Evolutionary conservation across 2,329 filamentous ascomycete species (phyloP).

Genomic region (Ophioceras dolichostomum): DNA sequence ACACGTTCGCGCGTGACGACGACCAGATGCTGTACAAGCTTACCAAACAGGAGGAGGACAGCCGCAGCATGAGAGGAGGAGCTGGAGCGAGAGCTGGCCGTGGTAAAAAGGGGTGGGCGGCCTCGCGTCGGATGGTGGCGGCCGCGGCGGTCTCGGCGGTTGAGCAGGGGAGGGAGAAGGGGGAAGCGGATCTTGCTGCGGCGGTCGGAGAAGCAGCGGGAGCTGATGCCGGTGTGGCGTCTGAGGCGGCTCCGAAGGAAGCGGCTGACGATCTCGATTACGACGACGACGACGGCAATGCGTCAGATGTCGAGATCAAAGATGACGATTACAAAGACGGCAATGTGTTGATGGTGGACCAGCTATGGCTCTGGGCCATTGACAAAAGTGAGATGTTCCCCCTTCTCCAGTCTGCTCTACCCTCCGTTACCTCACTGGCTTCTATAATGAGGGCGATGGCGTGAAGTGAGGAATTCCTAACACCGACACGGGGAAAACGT

Average conservation of each 20-base stretch:
- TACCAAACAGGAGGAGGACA: slow-evolving; percentile 31
- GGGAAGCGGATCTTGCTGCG: no score
- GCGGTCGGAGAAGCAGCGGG: no score
- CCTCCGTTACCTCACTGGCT: no score
- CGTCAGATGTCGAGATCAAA: slow-evolving; percentile 12
- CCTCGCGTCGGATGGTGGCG: no score
- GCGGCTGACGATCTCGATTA: neutral
- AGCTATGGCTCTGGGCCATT: slow-evolving; percentile 51
- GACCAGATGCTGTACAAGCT: slow-evolving; percentile 59
- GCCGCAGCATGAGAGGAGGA: no score
- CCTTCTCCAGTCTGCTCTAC: no score
- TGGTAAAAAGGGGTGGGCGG: no score
- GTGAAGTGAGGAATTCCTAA: no score
- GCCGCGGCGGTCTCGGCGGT: neutral
- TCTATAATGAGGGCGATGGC: no score
- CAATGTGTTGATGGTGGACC: slow-evolving; percentile 55
- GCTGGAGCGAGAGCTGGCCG: no score
- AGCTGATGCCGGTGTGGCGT: no score
- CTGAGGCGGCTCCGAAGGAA: no score
- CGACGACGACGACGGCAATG: slow-evolving; percentile 16
- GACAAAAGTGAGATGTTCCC: slow-evolving; percentile 32
- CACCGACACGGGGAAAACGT: neutral
- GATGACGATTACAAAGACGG: slow-evolving; percentile 23
- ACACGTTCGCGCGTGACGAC: slow-evolving; percentile 48
- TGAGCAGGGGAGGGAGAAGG: slow-evolving; percentile 9